phyloP scores from a whole-genome alignment of 73 alveolate genomes.

The Paramecium pentaurelia region DNA sequence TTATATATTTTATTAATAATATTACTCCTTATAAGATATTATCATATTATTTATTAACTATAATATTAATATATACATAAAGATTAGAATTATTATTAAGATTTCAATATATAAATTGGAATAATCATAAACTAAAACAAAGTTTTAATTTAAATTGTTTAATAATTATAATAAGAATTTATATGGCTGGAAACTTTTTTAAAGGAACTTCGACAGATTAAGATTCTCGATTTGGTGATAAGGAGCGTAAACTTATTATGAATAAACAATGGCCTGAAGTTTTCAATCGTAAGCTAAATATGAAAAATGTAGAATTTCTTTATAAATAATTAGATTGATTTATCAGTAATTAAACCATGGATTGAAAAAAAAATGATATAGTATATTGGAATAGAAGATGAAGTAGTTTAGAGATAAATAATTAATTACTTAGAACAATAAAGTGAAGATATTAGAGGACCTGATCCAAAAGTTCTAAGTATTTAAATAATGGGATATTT shows the following conservation, averaged over 20 bases:
- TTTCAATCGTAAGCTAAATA: not conserved
- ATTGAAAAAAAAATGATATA: not conserved
- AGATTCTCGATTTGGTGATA: conserved; percentile 39
- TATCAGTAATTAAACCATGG: conserved; percentile 7
- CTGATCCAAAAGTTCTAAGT: conserved; percentile 33
- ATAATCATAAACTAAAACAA: not conserved
- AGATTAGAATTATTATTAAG: too few relatives aligned
- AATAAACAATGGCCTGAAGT: conserved; percentile 29
- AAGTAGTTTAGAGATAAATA: conserved; percentile 51
- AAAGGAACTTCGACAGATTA: conserved; percentile 44
- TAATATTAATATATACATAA: too few relatives aligned
- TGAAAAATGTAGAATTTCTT: not conserved
- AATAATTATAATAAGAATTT: not conserved
- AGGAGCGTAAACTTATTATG: conserved; percentile 40
- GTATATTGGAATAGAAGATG: conserved; percentile 51
- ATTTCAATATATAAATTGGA: not conserved
- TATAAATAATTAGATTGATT: not conserved
- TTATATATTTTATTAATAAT: too few relatives aligned
- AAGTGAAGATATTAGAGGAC: conserved; percentile 15
- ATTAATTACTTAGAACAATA: conserved; percentile 41
- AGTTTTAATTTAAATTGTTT: not conserved
- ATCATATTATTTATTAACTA: too few relatives aligned
- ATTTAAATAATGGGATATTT: conserved; percentile 32
- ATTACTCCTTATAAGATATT: too few relatives aligned
- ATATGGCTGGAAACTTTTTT: conserved; percentile 52